Evolutionary conservation across 1,284 basidiomycete genomes (phyloP).

Genomic region (Heliocybe sulcata): DNA sequence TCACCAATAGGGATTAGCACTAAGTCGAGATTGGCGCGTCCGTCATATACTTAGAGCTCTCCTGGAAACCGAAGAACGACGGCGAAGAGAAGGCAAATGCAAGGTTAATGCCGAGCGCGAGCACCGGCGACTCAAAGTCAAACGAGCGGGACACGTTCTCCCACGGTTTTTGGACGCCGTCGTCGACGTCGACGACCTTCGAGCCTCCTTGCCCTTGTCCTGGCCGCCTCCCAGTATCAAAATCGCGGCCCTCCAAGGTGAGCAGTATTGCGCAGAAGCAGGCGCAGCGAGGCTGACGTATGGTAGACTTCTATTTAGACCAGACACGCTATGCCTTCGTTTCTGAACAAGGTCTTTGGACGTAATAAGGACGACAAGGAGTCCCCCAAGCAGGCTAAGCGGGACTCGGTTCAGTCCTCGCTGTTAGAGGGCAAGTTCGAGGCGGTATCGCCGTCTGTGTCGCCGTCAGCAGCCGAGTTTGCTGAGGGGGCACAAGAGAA

Average conservation of each 20-base stretch:
- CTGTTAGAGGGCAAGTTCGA: slow-evolving; percentile 70
- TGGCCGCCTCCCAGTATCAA: neutral
- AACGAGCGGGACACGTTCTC: no score
- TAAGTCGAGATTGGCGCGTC: no score
- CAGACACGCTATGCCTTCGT: slow-evolving; percentile 51
- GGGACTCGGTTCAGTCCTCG: slow-evolving; percentile 31
- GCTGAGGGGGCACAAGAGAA: slow-evolving; percentile 10
- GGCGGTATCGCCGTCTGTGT: slow-evolving; percentile 47
- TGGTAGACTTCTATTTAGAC: neutral
- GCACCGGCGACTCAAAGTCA: no score
- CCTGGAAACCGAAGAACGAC: no score
- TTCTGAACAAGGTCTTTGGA: slow-evolving; percentile 54
- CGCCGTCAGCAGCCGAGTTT: slow-evolving; percentile 40
- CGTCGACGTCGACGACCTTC: no score
- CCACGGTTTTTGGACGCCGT: no score
- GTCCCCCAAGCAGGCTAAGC: slow-evolving; percentile 22
- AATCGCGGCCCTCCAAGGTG: neutral
- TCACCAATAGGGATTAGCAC: no score
- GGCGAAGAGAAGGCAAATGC: no score
- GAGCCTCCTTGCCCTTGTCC: no score
- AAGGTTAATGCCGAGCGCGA: no score
- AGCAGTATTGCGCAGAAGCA: neutral
- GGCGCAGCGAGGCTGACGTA: neutral
- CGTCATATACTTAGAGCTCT: no score
- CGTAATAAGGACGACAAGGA: slow-evolving; percentile 59